Percentiles rank a stretch among this genome's conserved stretches.
Evolutionary conservation across 306 rosid genomes (phyloP).

Genomic region (Vicia sativa): DNA sequence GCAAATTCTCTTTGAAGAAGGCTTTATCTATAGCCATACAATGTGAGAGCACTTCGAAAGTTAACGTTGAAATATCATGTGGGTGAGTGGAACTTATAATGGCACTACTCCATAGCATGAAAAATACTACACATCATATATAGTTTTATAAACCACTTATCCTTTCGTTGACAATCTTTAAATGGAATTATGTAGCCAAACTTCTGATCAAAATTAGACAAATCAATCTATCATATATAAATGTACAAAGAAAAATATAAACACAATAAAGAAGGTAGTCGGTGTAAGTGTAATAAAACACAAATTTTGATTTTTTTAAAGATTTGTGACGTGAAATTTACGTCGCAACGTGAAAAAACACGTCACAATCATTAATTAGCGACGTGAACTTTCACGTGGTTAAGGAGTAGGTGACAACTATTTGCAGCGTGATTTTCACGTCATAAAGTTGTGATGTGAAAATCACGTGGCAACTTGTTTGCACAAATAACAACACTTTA

Average conservation of each 20-base stretch:
- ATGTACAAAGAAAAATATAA: not conserved
- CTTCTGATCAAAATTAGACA: not conserved
- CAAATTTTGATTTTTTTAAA: too few species aligned
- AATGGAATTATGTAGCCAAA: not conserved
- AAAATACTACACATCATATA: not conserved
- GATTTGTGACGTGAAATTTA: too few species aligned
- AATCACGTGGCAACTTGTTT: too few species aligned
- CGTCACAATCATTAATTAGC: too few species aligned
- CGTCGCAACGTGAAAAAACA: too few species aligned
- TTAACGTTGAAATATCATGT: conserved; percentile 5
- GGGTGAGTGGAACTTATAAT: conserved; percentile 12
- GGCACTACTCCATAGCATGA: not conserved
- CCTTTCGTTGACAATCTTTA: not conserved
- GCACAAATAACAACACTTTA: too few species aligned
- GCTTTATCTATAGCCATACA: conserved; percentile 10
- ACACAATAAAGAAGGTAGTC: not conserved
- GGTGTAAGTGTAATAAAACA: not conserved
- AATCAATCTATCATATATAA: not conserved
- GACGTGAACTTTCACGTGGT: too few species aligned
- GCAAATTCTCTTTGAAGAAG: not conserved
- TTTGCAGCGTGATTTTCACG: too few species aligned
- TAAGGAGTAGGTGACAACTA: too few species aligned
- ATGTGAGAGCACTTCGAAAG: too few species aligned
- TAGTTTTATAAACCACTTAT: not conserved
- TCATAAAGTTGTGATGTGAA: too few species aligned